Evolutionary conservation across 139 green algal genomes (phyloP).

Genomic region (Closterium sp.): DNA sequence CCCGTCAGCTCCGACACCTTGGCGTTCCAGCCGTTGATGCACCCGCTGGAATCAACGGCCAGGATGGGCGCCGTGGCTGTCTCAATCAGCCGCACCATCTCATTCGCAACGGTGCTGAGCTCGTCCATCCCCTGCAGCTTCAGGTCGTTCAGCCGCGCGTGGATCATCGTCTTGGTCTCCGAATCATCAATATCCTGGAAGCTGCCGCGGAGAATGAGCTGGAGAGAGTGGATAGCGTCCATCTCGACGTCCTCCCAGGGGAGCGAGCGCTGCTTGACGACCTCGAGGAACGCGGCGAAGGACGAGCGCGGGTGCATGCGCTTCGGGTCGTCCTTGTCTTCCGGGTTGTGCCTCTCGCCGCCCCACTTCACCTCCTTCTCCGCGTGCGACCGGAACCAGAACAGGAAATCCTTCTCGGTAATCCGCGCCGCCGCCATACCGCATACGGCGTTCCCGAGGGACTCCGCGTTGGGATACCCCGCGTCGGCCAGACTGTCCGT

Average conservation of each 20-base stretch:
- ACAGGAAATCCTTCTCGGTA: slow-evolving; percentile 51
- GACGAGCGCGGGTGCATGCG: slow-evolving; percentile 51
- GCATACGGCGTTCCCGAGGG: slow-evolving; percentile 39
- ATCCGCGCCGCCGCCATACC: slow-evolving; percentile 45
- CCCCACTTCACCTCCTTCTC: slow-evolving; percentile 49
- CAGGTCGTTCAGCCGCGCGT: slow-evolving; percentile 44
- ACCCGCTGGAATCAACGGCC: slow-evolving; percentile 33
- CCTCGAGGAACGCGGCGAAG: slow-evolving; percentile 50
- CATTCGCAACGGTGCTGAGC: slow-evolving; percentile 48
- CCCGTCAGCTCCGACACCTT: slow-evolving; percentile 52
- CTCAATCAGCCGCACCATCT: slow-evolving; percentile 56
- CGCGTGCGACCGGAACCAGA: slow-evolving; percentile 53
- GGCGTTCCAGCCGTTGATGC: slow-evolving; percentile 50
- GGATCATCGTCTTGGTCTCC: slow-evolving; percentile 49
- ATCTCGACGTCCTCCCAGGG: slow-evolving; percentile 54
- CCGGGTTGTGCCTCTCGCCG: slow-evolving; percentile 31
- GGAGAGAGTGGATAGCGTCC: slow-evolving; percentile 51
- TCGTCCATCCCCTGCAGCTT: slow-evolving; percentile 48
- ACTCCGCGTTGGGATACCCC: slow-evolving; percentile 22
- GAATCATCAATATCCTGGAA: slow-evolving; percentile 53
- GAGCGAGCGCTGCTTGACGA: slow-evolving; percentile 29
- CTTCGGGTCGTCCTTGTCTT: slow-evolving; percentile 38
- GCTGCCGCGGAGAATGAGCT: slow-evolving; percentile 52
- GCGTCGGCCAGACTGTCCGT: slow-evolving; percentile 47
- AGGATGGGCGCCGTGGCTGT: slow-evolving; percentile 50